Percentiles rank a stretch among this genome's conserved stretches.
phyloP scores from a whole-genome alignment of 108 stramenopile species.

The Skeletonema marinoi region DNA sequence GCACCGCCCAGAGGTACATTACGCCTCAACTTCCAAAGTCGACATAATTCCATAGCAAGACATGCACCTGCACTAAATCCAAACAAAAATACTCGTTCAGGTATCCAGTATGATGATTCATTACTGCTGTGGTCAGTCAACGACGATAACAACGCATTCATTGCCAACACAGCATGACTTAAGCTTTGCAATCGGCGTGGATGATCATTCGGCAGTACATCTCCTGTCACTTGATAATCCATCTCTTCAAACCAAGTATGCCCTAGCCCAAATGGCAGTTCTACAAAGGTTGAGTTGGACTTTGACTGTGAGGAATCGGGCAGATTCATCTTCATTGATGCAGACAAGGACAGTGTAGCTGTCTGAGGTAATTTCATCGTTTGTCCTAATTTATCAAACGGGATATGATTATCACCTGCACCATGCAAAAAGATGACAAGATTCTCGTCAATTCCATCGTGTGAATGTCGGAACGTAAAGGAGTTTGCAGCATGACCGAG shows the following conservation, averaged over 20 bases:
- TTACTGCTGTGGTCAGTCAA: constrained; percentile 26
- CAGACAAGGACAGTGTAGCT: constrained; percentile 30
- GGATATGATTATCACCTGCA: constrained; percentile 45
- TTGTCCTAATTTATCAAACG: constrained; percentile 41
- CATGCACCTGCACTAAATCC: constrained; percentile 54
- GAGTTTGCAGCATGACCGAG: neutral
- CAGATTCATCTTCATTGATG: constrained; percentile 2
- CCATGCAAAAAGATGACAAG: constrained; percentile 53
- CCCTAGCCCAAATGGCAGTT: constrained; percentile 47
- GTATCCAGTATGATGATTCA: constrained; percentile 28
- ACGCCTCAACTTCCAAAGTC: constrained; percentile 6
- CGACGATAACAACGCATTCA: constrained; percentile 25
- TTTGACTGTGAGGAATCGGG: neutral
- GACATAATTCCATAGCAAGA: constrained; percentile 50
- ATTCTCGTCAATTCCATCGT: constrained; percentile 40
- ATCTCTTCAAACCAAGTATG: constrained; percentile 59
- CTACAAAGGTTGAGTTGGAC: constrained; percentile 10
- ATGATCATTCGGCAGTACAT: constrained; percentile 15
- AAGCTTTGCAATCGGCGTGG: constrained; percentile 21
- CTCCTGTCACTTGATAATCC: constrained; percentile 48
- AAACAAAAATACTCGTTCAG: constrained; percentile 52
- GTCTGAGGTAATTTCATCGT: constrained; percentile 52
- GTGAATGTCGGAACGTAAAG: constrained; percentile 30
- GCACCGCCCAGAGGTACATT: constrained; percentile 42
- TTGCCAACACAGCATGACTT: constrained; percentile 15